Conservation (phyloP, 164 flowering plant genomes). For the Vitis amurensis region DNA sequence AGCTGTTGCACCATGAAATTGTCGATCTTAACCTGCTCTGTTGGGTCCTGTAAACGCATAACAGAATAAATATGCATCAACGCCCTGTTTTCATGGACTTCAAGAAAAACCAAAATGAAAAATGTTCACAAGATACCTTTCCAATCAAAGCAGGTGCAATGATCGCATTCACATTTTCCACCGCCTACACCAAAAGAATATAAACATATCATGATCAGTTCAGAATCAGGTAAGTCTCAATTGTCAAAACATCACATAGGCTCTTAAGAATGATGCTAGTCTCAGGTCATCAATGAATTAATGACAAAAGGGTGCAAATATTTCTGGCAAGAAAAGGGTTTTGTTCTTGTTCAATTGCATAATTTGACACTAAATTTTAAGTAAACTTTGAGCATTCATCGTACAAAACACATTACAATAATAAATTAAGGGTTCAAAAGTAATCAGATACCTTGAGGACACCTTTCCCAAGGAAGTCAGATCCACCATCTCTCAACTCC, state of each 20-base stretch:
- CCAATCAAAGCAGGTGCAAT: slow-evolving; percentile 63
- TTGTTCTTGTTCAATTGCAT: not conserved
- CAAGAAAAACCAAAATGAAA: too few species aligned
- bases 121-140: slow-evolving; percentile 28
- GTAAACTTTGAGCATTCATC: not conserved
- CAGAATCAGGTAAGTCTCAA: not conserved
- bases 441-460: slow-evolving; percentile 43
- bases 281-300: not conserved
- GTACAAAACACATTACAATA: not conserved
- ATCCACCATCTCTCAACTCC: slow-evolving; percentile 60
- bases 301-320: too few species aligned
- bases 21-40: slow-evolving; percentile 68
- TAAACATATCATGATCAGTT: not conserved
- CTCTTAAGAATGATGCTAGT: not conserved
- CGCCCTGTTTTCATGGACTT: too few species aligned
- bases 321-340: too few species aligned
- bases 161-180: slow-evolving; percentile 52
- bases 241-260: not conserved
- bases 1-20: slow-evolving; percentile 90
- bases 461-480: slow-evolving; percentile 61
- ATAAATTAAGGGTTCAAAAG: not conserved
- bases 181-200: slow-evolving; percentile 36
- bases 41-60: slow-evolving; percentile 56
- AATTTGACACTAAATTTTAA: not conserved
- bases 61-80: too few species aligned